Evolutionary conservation across 805 yeast species (phyloP).

Genomic region (Wickerhamomyces sydowiorum): DNA sequence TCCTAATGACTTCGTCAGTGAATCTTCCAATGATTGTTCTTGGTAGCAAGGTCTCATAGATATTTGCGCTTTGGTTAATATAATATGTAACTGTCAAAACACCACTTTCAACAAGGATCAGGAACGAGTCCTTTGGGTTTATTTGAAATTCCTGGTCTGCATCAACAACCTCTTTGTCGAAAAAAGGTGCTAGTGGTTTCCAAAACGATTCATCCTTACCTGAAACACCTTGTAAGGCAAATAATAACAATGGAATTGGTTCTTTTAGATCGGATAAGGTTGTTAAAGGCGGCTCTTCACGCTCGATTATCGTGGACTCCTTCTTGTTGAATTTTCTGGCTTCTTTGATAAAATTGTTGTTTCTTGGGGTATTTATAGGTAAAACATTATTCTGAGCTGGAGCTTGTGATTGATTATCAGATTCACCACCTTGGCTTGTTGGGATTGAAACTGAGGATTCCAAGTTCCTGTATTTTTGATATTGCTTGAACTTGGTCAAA

Average conservation of each 20-base stretch:
- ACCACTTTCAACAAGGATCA: conserved; percentile 56
- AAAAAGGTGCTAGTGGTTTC: conserved; percentile 53
- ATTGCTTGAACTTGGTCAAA: conserved; percentile 35
- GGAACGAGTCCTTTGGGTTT: conserved; percentile 26
- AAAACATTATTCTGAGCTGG: conserved; percentile 1
- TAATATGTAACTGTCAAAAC: conserved; percentile 45
- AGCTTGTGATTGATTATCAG: conserved; percentile 1
- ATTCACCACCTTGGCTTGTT: conserved; percentile 1
- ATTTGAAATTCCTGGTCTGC: conserved; percentile 48
- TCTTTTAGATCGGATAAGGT: conserved; percentile 21
- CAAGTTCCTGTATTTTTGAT: conserved; percentile 17
- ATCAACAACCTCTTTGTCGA: conserved; percentile 43
- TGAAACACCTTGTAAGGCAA: conserved; percentile 39
- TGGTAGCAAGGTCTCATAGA: conserved; percentile 44
- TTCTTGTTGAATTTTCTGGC: conserved; percentile 28
- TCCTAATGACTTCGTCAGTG: conserved; percentile 23
- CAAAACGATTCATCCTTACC: conserved; percentile 49
- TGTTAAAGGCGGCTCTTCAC: conserved; percentile 19
- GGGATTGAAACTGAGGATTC: not conserved
- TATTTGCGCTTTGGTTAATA: conserved; percentile 25
- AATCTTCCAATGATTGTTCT: conserved; percentile 50
- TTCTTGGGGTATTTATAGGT: conserved; percentile 33
- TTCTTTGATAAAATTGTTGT: conserved; percentile 32
- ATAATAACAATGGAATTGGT: conserved; percentile 39
- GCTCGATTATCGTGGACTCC: conserved; percentile 16